Percentiles rank a stretch among this genome's conserved stretches.
Evolutionary conservation across 2,329 filamentous ascomycete species (phyloP).

Genomic region (Alternaria dauci): DNA sequence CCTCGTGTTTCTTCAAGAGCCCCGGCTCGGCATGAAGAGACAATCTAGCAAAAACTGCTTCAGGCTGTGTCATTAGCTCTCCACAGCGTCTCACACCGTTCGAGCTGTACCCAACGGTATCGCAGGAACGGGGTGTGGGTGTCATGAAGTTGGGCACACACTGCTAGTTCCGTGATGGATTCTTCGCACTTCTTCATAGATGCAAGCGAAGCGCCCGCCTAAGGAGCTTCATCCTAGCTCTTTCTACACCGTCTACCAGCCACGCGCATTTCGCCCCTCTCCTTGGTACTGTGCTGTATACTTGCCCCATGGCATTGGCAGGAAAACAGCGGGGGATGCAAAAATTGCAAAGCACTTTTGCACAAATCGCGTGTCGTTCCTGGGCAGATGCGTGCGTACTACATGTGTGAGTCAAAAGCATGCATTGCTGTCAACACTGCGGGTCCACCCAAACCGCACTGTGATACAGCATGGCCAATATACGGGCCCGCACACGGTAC

Average conservation of each 20-base stretch:
- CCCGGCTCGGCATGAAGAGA: constrained; percentile 23
- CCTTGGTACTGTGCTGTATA: background rate
- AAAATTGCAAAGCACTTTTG: background rate
- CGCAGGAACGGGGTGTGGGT: constrained; percentile 10
- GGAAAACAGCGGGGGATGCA: constrained; percentile 19
- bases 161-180: constrained; percentile 20
- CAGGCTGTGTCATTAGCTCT: constrained; percentile 14
- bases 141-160: constrained; percentile 24
- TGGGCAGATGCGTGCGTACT: background rate
- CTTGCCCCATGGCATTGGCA: constrained; percentile 13
- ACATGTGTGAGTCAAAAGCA: constrained; percentile 2
- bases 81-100: constrained; percentile 19
- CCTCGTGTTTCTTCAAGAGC: constrained; percentile 13
- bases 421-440: background rate
- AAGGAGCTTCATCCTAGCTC: constrained; percentile 36
- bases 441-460: background rate
- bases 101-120: constrained; percentile 21
- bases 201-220: constrained; percentile 42
- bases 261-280: constrained; percentile 27
- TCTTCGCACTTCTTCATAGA: constrained; percentile 26
- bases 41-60: constrained; percentile 21
- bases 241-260: constrained; percentile 37
- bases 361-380: constrained; percentile 21
- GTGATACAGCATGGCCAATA: background rate
- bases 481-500: background rate